Conservation (phyloP, 2,329 filamentous ascomycete genomes). For the Aspergillus tamarii region DNA sequence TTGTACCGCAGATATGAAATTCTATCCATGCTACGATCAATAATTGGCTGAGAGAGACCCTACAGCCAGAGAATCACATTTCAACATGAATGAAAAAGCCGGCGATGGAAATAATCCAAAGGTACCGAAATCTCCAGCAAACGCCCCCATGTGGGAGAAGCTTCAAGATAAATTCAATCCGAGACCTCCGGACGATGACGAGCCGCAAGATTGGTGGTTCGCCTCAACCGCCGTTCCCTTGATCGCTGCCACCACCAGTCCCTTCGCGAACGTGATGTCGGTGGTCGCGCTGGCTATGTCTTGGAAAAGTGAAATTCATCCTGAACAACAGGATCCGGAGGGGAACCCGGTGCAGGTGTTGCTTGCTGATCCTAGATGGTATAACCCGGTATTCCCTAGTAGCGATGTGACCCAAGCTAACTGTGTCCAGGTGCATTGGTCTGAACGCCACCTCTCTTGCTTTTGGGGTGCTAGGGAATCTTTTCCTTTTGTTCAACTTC, state of each 20-base stretch:
- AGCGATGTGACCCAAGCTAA: conserved; percentile 7
- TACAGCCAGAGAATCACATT: neutral
- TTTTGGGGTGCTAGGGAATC: conserved; percentile 76
- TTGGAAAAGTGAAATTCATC: conserved; percentile 65
- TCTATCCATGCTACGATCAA: neutral
- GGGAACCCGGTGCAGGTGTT: conserved; percentile 54
- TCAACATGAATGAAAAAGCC: neutral
- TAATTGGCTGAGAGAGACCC: neutral
- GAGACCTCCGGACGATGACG: conserved; percentile 47
- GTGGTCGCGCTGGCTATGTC: conserved; percentile 81
- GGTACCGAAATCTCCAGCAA: conserved; percentile 11
- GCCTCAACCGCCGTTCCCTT: conserved; percentile 66
- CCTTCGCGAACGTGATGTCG: conserved; percentile 83
- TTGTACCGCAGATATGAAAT: neutral
- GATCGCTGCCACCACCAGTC: conserved; percentile 80
- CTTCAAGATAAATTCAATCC: conserved; percentile 33
- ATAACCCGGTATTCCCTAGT: conserved; percentile 15
- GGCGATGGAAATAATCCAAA: neutral
- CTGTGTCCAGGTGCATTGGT: conserved; percentile 63
- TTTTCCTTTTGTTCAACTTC: conserved; percentile 86
- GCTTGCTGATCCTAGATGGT: conserved; percentile 73
- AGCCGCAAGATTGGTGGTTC: conserved; percentile 53
- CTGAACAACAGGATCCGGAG: conserved; percentile 52
- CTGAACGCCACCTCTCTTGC: conserved; percentile 78
- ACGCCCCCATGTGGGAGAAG: neutral